These are phyloP conservation scores for Capsaspora owczarzaki DNA, from an alignment of 78 protist species.

Conservation along the genomic window DNA sequence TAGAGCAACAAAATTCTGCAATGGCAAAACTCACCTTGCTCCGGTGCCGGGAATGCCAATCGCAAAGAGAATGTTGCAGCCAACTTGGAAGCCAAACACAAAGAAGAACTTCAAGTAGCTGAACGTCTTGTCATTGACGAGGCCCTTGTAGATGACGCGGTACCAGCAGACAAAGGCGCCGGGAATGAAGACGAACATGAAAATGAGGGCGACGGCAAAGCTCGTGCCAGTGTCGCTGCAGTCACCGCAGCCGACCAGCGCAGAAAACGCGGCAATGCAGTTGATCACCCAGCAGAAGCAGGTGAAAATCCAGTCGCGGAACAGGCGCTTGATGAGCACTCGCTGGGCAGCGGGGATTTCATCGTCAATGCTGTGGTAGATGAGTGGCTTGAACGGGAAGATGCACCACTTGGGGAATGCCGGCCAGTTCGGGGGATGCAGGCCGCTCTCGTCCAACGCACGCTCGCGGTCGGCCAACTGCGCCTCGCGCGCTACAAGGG, in stretches of 20 bases:
- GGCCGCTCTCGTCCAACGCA: not conserved
- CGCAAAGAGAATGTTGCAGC: not conserved
- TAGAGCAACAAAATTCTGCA: not conserved
- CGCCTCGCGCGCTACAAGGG: not conserved
- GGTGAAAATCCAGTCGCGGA: not conserved
- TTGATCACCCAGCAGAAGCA: not conserved
- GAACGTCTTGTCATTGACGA: not conserved
- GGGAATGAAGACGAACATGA: not conserved
- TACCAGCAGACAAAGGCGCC: not conserved
- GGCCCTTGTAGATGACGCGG: conserved; percentile 1
- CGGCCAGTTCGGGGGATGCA: not conserved
- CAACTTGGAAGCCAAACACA: not conserved
- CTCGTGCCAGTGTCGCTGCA: not conserved
- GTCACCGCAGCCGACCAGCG: not conserved
- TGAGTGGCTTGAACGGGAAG: not conserved
- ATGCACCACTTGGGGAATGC: not conserved
- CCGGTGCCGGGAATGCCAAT: not conserved
- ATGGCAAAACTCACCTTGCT: not conserved
- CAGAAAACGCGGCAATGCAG: not conserved
- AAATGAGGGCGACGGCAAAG: not conserved
- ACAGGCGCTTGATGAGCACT: not conserved
- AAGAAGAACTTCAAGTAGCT: not conserved
- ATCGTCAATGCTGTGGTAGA: not conserved
- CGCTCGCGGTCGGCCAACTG: not conserved
- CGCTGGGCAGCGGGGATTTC: not conserved